Percentiles rank a stretch among this genome's conserved stretches.
These are phyloP conservation scores for Pseudogymnoascus sp. DNA, from an alignment of 2,329 filamentous ascomycete species.

Conservation along the genomic window DNA sequence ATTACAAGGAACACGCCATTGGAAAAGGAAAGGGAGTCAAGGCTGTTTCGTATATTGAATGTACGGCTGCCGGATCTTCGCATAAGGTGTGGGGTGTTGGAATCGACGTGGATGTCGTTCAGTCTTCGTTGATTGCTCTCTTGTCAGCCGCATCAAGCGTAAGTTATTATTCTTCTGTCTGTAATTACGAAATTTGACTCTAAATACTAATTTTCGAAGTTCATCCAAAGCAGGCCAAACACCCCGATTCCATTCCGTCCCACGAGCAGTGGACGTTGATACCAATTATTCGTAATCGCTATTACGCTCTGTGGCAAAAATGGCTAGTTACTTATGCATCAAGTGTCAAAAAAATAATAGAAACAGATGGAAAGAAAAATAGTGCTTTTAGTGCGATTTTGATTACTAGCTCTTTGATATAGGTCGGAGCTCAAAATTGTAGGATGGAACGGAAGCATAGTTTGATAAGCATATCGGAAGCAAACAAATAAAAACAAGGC, in stretches of 20 bases:
- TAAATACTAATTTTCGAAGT: slow-evolving; percentile 40
- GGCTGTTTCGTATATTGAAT: slow-evolving; percentile 94
- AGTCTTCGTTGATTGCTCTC: slow-evolving; percentile 79
- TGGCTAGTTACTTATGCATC: background rate
- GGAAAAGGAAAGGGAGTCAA: slow-evolving; percentile 74
- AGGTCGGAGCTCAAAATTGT: background rate
- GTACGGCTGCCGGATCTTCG: slow-evolving; percentile 57
- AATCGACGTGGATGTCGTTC: slow-evolving; percentile 86
- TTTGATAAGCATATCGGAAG: background rate
- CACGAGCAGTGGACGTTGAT: slow-evolving; percentile 24
- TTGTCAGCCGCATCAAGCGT: slow-evolving; percentile 80
- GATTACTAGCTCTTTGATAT: background rate
- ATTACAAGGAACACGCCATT: slow-evolving; percentile 96
- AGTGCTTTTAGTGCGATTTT: background rate
- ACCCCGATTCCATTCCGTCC: slow-evolving; percentile 59
- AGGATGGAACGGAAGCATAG: background rate
- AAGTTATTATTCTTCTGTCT: slow-evolving; percentile 34
- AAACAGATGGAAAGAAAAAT: slow-evolving; percentile 1
- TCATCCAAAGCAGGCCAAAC: slow-evolving; percentile 60
- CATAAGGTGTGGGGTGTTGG: slow-evolving; percentile 83
- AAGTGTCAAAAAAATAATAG: background rate
- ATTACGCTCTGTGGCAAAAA: background rate
- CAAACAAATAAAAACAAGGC: slow-evolving; percentile 7
- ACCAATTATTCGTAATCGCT: background rate
- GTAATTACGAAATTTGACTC: slow-evolving; percentile 14